Conservation (phyloP, 2,329 filamentous ascomycete species). For the Chrysoporthe austroafricana region DNA sequence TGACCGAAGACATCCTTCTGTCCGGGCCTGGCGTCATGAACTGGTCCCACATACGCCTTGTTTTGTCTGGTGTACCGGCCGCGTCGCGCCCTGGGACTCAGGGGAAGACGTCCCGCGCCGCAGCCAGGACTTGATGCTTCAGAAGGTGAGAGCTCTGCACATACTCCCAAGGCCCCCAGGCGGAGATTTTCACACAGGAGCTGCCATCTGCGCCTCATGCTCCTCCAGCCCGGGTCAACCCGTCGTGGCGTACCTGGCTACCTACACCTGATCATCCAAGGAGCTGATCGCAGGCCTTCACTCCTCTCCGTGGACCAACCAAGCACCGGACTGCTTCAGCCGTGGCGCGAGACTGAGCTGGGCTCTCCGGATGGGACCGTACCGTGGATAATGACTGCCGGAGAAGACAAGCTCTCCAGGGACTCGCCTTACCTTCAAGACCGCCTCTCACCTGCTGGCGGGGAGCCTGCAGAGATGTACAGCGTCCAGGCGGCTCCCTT, state of each 20-base stretch:
- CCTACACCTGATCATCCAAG: background rate
- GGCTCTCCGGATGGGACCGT: background rate
- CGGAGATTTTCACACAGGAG: background rate
- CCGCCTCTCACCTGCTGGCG: background rate
- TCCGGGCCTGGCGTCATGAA: background rate
- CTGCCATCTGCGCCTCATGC: background rate
- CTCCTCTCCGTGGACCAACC: background rate
- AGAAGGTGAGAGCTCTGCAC: conserved; percentile 8
- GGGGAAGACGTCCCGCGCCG: background rate
- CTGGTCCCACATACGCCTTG: background rate
- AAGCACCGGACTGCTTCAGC: background rate
- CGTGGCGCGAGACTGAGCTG: background rate
- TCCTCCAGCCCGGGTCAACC: background rate
- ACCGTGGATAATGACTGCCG: background rate
- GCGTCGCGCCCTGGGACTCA: background rate
- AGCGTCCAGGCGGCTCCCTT: background rate
- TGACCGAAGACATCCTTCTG: background rate
- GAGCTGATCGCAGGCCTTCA: background rate
- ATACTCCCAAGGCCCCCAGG: background rate
- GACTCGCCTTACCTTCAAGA: background rate
- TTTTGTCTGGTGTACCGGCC: background rate
- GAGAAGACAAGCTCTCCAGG: background rate
- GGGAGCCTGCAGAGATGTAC: background rate
- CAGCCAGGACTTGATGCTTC: background rate
- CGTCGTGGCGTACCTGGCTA: background rate